Evolutionary conservation across 2,329 filamentous ascomycete species (phyloP).

Genomic region (Plectosphaerella sp.): DNA sequence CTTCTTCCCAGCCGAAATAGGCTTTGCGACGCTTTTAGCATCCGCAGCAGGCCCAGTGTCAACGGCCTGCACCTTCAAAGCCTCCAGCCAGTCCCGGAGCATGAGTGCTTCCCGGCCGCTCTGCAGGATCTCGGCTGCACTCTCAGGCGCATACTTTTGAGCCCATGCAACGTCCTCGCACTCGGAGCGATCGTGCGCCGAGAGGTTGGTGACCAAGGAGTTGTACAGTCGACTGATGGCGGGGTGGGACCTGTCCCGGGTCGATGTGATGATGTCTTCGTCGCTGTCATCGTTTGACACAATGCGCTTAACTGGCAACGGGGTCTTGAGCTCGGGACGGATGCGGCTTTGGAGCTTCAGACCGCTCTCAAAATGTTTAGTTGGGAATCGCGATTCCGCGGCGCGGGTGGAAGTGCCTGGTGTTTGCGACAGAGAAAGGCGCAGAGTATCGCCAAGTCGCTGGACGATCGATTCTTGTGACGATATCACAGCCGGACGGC

Average conservation of each 20-base stretch:
- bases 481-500: constrained; percentile 34
- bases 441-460: constrained; percentile 15
- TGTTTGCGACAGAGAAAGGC: constrained; percentile 36
- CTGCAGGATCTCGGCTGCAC: constrained; percentile 71
- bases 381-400: constrained; percentile 47
- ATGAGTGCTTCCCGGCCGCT: constrained; percentile 63
- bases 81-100: constrained; percentile 76
- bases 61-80: constrained; percentile 71
- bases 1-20: constrained; percentile 24
- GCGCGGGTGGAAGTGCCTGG: constrained; percentile 39
- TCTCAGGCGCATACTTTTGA: constrained; percentile 77
- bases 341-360: constrained; percentile 46
- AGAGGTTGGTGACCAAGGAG: constrained; percentile 57
- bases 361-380: constrained; percentile 55
- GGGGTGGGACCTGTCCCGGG: constrained; percentile 40
- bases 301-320: constrained; percentile 4
- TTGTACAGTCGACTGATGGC: constrained; percentile 56
- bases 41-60: constrained; percentile 50
- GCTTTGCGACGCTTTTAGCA: constrained; percentile 23
- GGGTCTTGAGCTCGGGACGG: constrained; percentile 36
- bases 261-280: constrained; percentile 24
- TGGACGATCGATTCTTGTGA: constrained; percentile 38
- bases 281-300: constrained; percentile 18
- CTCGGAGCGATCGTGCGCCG: constrained; percentile 73
- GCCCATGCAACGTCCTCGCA: constrained; percentile 73